These are phyloP conservation scores for Colletotrichum viniferum DNA, from an alignment of 2,329 filamentous ascomycete genomes.

Conservation along the genomic window DNA sequence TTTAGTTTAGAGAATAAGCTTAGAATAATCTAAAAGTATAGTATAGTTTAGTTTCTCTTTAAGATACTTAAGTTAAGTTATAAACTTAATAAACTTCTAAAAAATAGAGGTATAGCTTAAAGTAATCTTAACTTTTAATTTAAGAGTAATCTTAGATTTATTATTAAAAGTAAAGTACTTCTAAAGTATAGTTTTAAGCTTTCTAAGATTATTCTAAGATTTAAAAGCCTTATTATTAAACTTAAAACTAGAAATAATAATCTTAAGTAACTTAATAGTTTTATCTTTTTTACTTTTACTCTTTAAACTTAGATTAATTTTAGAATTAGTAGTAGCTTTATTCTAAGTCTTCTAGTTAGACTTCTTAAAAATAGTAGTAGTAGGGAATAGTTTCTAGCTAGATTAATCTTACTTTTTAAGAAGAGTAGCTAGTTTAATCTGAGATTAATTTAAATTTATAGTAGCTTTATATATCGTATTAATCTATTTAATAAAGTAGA, in stretches of 20 bases:
- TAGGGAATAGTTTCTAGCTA: neutral
- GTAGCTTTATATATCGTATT: neutral
- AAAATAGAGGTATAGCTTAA: neutral
- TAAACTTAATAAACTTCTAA: neutral
- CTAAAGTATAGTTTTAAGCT: neutral
- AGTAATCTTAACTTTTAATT: neutral
- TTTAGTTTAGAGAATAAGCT: neutral
- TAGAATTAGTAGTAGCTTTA: neutral
- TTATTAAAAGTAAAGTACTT: neutral
- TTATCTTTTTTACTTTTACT: neutral
- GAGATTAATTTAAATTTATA: neutral
- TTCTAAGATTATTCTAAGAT: neutral
- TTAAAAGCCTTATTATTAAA: neutral
- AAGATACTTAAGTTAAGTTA: neutral
- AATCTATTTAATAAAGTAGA: neutral
- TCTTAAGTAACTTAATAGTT: neutral
- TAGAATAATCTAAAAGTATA: neutral
- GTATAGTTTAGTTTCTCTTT: neutral
- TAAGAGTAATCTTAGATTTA: neutral
- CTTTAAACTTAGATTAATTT: neutral
- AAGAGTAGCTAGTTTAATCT: neutral
- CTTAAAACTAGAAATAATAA: neutral
- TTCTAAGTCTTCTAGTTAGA: neutral
- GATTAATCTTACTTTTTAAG: neutral
- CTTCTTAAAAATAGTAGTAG: neutral